Conservation (phyloP, 768 basidiomycete genomes). For the Boletus insuetus region DNA sequence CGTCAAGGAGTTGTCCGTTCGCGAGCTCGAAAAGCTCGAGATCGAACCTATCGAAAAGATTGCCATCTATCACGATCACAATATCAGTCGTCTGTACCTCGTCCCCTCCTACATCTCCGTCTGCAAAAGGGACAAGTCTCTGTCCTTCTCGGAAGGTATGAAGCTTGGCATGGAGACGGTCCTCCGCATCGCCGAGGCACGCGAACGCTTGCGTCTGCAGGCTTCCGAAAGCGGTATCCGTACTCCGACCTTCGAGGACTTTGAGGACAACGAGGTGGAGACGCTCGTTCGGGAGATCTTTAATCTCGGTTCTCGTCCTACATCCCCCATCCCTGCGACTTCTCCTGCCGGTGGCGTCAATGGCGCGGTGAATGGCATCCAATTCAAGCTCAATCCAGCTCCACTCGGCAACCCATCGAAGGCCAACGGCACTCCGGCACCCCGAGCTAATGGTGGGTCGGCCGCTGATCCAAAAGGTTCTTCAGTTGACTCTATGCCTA, state of each 20-base stretch:
- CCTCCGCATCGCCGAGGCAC: slow-evolving; percentile 36
- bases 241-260: slow-evolving; percentile 31
- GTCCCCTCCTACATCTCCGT: slow-evolving; percentile 36
- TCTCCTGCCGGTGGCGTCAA: slow-evolving; percentile 11
- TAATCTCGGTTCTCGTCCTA: slow-evolving; percentile 24
- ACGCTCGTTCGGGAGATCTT: slow-evolving; percentile 29
- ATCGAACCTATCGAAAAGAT: slow-evolving; percentile 39
- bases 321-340: slow-evolving; percentile 17
- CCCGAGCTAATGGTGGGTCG: slow-evolving; percentile 33
- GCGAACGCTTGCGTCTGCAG: slow-evolving; percentile 38
- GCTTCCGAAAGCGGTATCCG: slow-evolving; percentile 32
- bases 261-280: slow-evolving; percentile 29
- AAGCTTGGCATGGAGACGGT: slow-evolving; percentile 41
- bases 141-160: slow-evolving; percentile 39
- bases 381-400: slow-evolving; percentile 22
- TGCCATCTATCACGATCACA: slow-evolving; percentile 37
- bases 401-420: slow-evolving; percentile 19
- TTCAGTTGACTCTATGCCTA: slow-evolving; percentile 24
- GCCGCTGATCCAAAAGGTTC: slow-evolving; percentile 25
- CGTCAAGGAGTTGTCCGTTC: slow-evolving; percentile 38
- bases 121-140: slow-evolving; percentile 35
- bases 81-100: slow-evolving; percentile 34
- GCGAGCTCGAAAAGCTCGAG: slow-evolving; percentile 37
- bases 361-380: neutral
- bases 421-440: slow-evolving; percentile 14